Base-by-base conservation (phyloP, 805 yeast genomes). In the Starmerella cellae region DNA sequence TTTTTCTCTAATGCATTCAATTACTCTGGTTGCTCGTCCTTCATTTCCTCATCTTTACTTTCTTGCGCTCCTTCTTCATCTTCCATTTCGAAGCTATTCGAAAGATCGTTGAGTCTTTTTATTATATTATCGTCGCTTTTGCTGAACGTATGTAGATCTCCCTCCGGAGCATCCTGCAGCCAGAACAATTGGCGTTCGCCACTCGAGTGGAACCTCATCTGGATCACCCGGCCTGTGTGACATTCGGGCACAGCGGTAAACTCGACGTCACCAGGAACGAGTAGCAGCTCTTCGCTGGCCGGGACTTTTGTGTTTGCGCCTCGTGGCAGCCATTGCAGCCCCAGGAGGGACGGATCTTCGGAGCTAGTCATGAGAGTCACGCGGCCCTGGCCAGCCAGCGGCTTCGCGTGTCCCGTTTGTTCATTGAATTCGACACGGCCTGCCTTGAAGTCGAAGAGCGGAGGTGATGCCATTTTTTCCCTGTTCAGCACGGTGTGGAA, bases 181-280 rank as follows among this genome's bases (percentile, higher is more conserved):
- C 95, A 83, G 57, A 59, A 68, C 44, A 68, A 49, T 43, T 60
- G 56, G 45, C 70, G 66, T 29, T 78, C 77, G 38, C 81, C 80
- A 22, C 82, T 71, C 44, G 76, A 67, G 50, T 68, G 65, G 58
- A 79, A 79, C 46, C 72, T 70, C 60, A 79, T 67, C 20, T 77
- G 76, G 51, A 75, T 77, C 14, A 84, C 85, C 47, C 95, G 68
- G 14, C 94, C 95, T 0, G 84, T 73, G 34, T 63, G 70, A 60
- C 93, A 80, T 23, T 82, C 73, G 39, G 67, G 60, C 35, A 82
- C 74, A 42, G 73, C 81, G 48, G 72, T 71, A 75, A 85, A 82
- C 34, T 78, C 73, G 40, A 81, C 88, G 55, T 84, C 95, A 1
- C 93, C 94, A 0, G 93, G 91, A 51, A 83, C 76, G 34, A 83